phyloP scores from a whole-genome alignment of 768 basidiomycete genomes.

The Rhizopogon vinicolor region DNA sequence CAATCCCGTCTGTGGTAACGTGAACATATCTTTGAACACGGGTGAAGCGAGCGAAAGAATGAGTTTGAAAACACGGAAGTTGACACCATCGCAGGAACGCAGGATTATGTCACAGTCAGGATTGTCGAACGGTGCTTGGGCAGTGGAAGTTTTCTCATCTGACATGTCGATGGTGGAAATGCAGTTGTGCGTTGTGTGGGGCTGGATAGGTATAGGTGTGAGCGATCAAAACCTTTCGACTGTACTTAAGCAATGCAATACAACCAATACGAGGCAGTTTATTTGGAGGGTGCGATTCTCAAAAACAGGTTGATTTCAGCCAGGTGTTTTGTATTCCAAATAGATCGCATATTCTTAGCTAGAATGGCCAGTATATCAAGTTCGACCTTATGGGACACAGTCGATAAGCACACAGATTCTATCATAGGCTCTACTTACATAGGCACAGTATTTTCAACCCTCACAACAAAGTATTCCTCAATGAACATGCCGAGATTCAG shows the following conservation, averaged over 20 bases:
- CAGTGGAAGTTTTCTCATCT: not conserved
- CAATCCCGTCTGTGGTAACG: conserved; percentile 6
- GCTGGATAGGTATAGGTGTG: not conserved
- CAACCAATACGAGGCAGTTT: not conserved
- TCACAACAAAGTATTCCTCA: conserved; percentile 23
- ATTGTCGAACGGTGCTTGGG: too few species aligned
- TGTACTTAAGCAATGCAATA: not conserved
- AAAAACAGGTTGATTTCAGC: not conserved
- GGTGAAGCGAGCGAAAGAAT: too few species aligned
- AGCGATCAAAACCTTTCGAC: too few species aligned
- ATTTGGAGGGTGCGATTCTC: not conserved
- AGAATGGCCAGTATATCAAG: conserved; percentile 24
- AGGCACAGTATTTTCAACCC: conserved; percentile 20
- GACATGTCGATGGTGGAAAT: not conserved
- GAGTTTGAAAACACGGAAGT: too few species aligned
- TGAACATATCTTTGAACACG: too few species aligned
- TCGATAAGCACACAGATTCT: conserved; percentile 1
- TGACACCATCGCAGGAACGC: too few species aligned
- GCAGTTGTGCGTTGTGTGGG: not conserved
- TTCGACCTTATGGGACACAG: conserved; percentile 18
- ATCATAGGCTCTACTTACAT: not conserved
- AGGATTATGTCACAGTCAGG: too few species aligned
- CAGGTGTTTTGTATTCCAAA: not conserved
- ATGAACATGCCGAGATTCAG: conserved; percentile 28
- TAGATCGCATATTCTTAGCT: not conserved